phyloP scores from a whole-genome alignment of 768 basidiomycete species.

The Tylopilus cervinicoccineus region DNA sequence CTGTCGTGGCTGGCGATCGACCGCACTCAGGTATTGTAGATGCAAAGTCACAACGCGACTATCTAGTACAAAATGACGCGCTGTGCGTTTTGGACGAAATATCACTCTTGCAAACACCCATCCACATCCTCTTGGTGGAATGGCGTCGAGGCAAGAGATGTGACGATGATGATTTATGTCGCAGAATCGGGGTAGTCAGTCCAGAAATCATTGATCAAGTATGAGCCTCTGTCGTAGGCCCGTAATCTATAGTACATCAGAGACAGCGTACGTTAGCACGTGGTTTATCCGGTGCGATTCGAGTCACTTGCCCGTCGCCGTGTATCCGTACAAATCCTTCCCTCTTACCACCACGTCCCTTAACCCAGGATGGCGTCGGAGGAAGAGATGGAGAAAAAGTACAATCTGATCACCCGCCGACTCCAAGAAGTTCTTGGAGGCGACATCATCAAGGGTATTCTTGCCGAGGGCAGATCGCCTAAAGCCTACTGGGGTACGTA shows the following conservation, averaged over 20 bases:
- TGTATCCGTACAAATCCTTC: neutral
- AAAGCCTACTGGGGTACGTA: constrained; percentile 89
- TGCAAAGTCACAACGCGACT: neutral
- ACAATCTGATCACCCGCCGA: constrained; percentile 79
- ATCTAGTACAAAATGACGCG: neutral
- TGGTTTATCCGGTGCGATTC: neutral
- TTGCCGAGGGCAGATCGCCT: constrained; percentile 69
- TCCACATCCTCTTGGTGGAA: constrained; percentile 1
- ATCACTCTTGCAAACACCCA: neutral
- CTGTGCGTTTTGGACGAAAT: neutral
- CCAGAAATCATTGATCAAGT: too few relatives aligned
- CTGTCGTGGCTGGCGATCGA: constrained; percentile 12
- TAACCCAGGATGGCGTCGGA: constrained; percentile 28
- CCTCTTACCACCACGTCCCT: neutral
- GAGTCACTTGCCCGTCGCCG: neutral
- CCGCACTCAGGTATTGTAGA: neutral
- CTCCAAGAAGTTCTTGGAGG: constrained; percentile 87
- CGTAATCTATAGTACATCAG: too few relatives aligned
- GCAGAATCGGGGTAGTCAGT: too few relatives aligned
- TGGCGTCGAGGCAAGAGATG: neutral
- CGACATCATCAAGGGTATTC: constrained; percentile 75
- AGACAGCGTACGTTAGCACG: neutral
- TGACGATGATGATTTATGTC: neutral
- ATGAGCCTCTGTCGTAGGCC: too few relatives aligned
- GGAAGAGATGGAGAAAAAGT: constrained; percentile 45